These are phyloP conservation scores for Gautieria morchelliformis DNA, from an alignment of 768 basidiomycete species.

Conservation along the genomic window DNA sequence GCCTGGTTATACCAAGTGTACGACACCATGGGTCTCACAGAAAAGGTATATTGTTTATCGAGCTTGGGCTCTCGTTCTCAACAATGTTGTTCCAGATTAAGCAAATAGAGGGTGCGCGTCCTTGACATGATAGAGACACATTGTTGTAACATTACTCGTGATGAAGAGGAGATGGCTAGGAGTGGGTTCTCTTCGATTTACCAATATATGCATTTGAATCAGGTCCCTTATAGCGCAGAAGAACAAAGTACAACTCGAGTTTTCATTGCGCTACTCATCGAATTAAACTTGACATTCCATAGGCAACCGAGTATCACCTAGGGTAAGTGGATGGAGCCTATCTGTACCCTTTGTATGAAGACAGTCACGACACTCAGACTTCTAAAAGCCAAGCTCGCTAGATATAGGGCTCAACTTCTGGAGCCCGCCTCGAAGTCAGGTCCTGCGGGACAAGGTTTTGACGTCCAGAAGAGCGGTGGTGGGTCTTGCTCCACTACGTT, in stretches of 20 bases:
- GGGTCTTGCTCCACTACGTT: conserved; percentile 1
- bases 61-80: background rate
- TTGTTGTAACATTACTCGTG: background rate
- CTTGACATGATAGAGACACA: background rate
- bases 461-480: conserved; percentile 73
- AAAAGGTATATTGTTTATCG: conserved; percentile 55
- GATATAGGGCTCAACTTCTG: conserved; percentile 89
- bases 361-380: conserved; percentile 22
- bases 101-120: conserved; percentile 73
- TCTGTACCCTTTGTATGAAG: background rate
- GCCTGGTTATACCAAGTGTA: too few species aligned
- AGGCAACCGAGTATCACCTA: conserved; percentile 93
- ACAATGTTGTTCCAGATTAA: conserved; percentile 53
- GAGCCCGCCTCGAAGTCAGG: conserved; percentile 84
- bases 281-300: conserved; percentile 11
- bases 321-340: conserved; percentile 28
- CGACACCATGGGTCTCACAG: conserved; percentile 78
- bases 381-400: conserved; percentile 88
- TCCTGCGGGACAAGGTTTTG: conserved; percentile 75
- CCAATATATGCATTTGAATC: background rate
- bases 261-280: background rate
- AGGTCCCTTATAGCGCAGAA: conserved; percentile 63
- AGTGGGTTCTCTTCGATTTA: conserved; percentile 45
- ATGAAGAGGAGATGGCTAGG: conserved; percentile 90
- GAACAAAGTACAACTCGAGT: conserved; percentile 59